Conservation (phyloP, 2,329 filamentous ascomycete genomes). For the Aurifilum marmelostoma region DNA sequence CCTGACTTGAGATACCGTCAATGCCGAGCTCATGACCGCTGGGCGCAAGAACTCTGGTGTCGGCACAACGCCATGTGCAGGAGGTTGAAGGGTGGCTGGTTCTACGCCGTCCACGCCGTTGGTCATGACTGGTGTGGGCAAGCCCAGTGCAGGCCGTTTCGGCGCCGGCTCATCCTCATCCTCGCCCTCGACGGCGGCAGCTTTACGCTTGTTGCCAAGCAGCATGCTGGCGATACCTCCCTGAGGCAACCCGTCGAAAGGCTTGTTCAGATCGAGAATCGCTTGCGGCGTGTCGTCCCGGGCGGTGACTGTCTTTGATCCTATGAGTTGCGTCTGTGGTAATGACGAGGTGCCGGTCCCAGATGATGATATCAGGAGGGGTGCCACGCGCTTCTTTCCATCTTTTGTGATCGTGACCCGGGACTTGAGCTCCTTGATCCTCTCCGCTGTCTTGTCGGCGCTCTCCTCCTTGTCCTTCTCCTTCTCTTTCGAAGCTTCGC, state of each 20-base stretch:
- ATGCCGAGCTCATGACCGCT: constrained; percentile 80
- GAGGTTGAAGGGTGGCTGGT: constrained; percentile 67
- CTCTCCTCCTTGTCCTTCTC: constrained; percentile 44
- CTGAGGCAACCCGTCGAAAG: constrained; percentile 88
- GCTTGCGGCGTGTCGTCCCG: constrained; percentile 78
- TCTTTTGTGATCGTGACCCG: constrained; percentile 95
- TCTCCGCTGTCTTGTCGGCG: constrained; percentile 56
- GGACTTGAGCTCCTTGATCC: constrained; percentile 73
- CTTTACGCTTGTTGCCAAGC: constrained; percentile 91
- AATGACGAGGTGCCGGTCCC: constrained; percentile 85
- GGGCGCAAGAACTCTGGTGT: constrained; percentile 87
- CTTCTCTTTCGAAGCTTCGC: constrained; percentile 25
- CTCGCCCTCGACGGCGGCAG: constrained; percentile 71
- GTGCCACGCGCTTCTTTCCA: constrained; percentile 93
- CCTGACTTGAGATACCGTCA: constrained; percentile 80
- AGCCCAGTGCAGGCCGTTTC: constrained; percentile 60
- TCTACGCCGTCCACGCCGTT: constrained; percentile 80
- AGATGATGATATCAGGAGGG: constrained; percentile 87
- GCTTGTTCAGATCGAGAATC: constrained; percentile 87
- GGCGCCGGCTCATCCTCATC: constrained; percentile 66
- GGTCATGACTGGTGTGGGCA: constrained; percentile 73
- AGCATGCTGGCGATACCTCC: constrained; percentile 85
- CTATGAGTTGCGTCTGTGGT: constrained; percentile 85
- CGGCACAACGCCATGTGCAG: constrained; percentile 62
- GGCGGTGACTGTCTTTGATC: constrained; percentile 64